Percentiles rank a stretch among this genome's conserved stretches.
phyloP scores from a whole-genome alignment of 768 basidiomycete species.

The Gloeopeniophorella convolvens region DNA sequence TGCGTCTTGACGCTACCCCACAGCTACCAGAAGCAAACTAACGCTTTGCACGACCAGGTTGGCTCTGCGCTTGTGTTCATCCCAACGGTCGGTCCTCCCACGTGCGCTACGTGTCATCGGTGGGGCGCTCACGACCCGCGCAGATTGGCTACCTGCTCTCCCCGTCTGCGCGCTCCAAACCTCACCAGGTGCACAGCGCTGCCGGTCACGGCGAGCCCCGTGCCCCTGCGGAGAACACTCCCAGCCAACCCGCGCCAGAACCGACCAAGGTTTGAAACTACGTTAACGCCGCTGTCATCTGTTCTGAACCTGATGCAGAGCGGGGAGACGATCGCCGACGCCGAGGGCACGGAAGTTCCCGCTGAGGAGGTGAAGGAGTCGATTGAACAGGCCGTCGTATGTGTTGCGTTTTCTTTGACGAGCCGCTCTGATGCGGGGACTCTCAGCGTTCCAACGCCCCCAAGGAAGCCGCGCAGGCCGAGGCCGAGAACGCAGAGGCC shows the following conservation, averaged over 20 bases:
- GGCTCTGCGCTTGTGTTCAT: slow-evolving; percentile 18
- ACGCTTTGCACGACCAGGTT: slow-evolving; percentile 1
- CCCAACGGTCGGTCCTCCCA: slow-evolving; percentile 15
- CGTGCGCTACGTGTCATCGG: slow-evolving; percentile 13
- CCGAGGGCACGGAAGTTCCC: slow-evolving; percentile 25
- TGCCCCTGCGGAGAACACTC: slow-evolving; percentile 42
- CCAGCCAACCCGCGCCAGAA: slow-evolving; percentile 29
- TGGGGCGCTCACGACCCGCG: slow-evolving; percentile 28
- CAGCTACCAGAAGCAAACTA: background rate
- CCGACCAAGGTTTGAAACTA: slow-evolving; percentile 6
- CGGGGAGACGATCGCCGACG: slow-evolving; percentile 21
- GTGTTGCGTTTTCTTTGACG: background rate
- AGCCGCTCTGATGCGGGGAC: background rate
- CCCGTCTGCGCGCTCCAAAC: slow-evolving; percentile 16
- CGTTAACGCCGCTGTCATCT: too few relatives aligned
- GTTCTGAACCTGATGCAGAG: background rate
- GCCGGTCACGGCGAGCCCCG: slow-evolving; percentile 49
- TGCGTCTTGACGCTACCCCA: slow-evolving; percentile 1
- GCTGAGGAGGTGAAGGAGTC: slow-evolving; percentile 26
- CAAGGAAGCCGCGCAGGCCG: slow-evolving; percentile 23
- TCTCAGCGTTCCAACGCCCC: slow-evolving; percentile 19
- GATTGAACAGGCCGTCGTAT: slow-evolving; percentile 22
- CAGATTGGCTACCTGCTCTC: slow-evolving; percentile 18
- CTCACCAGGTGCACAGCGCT: slow-evolving; percentile 40
- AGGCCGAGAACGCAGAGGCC: slow-evolving; percentile 18